phyloP scores from a whole-genome alignment of 2,329 filamentous ascomycete species.

The Pseudocercospora musae region DNA sequence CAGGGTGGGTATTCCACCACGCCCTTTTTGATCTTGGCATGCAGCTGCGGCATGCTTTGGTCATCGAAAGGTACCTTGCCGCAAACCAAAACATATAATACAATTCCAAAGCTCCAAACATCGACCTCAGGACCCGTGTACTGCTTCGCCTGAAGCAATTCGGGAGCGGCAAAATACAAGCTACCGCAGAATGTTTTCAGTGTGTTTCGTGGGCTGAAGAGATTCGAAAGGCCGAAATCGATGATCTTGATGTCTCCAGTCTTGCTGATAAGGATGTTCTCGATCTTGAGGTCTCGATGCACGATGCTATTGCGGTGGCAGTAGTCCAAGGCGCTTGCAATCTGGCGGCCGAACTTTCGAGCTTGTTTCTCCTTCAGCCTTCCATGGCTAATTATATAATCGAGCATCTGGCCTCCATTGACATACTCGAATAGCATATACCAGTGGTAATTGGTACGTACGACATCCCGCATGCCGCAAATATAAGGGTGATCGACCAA shows the following conservation, averaged over 20 bases:
- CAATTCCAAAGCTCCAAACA: constrained; percentile 98
- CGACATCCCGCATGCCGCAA: constrained; percentile 90
- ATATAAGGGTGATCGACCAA: constrained; percentile 93
- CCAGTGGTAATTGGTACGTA: constrained; percentile 97
- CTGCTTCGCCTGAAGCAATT: constrained; percentile 85
- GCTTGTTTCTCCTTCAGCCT: constrained; percentile 98
- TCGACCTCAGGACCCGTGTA: constrained; percentile 97
- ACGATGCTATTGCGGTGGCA: constrained; percentile 98
- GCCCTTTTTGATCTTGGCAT: constrained; percentile 98
- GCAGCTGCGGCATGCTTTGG: constrained; percentile 96
- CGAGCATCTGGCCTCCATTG: constrained; percentile 97
- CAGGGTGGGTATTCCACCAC: constrained; percentile 93
- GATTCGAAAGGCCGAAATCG: constrained; percentile 94
- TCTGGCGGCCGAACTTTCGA: constrained; percentile 94
- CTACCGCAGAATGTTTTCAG: constrained; percentile 97
- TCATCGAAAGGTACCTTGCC: constrained; percentile 98
- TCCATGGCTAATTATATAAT: constrained; percentile 98
- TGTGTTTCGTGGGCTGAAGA: constrained; percentile 80
- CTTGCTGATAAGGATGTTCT: constrained; percentile 99
- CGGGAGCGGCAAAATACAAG: constrained; percentile 94
- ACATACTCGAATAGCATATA: constrained; percentile 99
- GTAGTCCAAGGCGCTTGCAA: constrained; percentile 93
- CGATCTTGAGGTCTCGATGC: constrained; percentile 95
- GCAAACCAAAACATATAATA: constrained; percentile 93
- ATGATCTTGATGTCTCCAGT: constrained; percentile 99